Evolutionary conservation across 352 stramenopile genomes (phyloP).

Genomic region (Pythium biforme): DNA sequence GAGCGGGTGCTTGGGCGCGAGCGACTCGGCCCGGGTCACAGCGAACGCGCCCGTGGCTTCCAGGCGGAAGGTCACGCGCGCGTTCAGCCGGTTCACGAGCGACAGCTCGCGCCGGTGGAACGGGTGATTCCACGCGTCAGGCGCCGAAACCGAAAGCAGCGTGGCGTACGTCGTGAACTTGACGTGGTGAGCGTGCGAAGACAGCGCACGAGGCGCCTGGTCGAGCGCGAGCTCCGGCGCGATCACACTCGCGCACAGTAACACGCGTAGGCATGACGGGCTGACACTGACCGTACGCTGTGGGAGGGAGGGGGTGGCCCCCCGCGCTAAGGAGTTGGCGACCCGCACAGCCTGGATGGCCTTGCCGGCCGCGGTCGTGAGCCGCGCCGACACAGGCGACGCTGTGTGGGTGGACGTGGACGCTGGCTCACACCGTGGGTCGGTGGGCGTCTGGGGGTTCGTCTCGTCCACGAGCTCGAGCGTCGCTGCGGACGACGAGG

Average conservation of each 20-base stretch:
- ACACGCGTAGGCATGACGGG: conserved; percentile 56
- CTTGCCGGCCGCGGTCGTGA: conserved; percentile 48
- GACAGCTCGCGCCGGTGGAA: conserved; percentile 56
- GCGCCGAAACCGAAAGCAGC: conserved; percentile 26
- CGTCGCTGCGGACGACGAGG: not conserved
- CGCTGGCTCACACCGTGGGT: not conserved
- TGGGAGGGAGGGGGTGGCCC: conserved; percentile 6
- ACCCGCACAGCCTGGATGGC: conserved; percentile 67
- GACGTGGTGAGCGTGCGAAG: conserved; percentile 41
- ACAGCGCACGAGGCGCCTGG: conserved; percentile 21
- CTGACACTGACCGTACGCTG: conserved; percentile 12
- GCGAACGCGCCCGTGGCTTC: conserved; percentile 62
- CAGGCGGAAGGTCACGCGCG: conserved; percentile 68
- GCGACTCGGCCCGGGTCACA: conserved; percentile 56
- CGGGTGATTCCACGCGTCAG: conserved; percentile 29
- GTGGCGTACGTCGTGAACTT: conserved; percentile 81
- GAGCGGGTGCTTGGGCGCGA: conserved; percentile 62
- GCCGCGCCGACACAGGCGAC: not conserved
- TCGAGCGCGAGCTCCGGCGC: conserved; percentile 66
- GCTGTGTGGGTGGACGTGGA: conserved; percentile 6
- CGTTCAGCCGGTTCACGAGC: conserved; percentile 57
- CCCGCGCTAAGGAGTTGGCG: conserved; percentile 48
- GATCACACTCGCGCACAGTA: conserved; percentile 60
- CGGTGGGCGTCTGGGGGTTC: not conserved
- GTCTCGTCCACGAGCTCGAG: not conserved